These are phyloP conservation scores for Lupinus albus DNA, from an alignment of 306 rosid genomes.

Conservation along the genomic window DNA sequence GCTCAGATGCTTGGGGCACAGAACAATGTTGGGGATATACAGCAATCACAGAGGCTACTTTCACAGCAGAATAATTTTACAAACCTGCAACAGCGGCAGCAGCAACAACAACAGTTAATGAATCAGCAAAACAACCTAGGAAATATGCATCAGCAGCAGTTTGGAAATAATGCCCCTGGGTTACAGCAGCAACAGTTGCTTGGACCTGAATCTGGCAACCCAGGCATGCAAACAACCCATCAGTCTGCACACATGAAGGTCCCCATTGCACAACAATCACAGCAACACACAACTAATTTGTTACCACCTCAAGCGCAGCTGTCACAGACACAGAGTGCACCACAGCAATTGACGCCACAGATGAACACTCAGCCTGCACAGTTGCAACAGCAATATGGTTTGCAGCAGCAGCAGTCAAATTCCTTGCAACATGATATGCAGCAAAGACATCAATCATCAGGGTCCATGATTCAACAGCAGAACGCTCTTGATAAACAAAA, in stretches of 20 bases:
- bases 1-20: conserved; percentile 67
- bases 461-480: conserved; percentile 73
- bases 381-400: conserved; percentile 72
- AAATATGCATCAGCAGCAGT: conserved; percentile 79
- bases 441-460: conserved; percentile 74
- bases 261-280: conserved; percentile 67
- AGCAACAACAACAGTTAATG: conserved; percentile 61
- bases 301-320: conserved; percentile 71
- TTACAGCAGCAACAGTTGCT: conserved; percentile 66
- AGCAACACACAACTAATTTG: conserved; percentile 59
- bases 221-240: conserved; percentile 74
- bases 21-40: conserved; percentile 75
- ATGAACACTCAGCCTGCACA: conserved; percentile 75
- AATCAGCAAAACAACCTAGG: conserved; percentile 74
- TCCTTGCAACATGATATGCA: conserved; percentile 73
- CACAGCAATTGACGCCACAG: conserved; percentile 75
- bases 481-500: conserved; percentile 79
- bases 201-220: conserved; percentile 69
- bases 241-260: conserved; percentile 73
- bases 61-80: conserved; percentile 75
- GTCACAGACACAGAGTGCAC: conserved; percentile 67
- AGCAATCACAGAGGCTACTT: conserved; percentile 70
- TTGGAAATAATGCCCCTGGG: conserved; percentile 71
- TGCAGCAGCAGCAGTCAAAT: conserved; percentile 79
- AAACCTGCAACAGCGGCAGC: conserved; percentile 71